Evolutionary conservation across 345 rosid species (phyloP).

Genomic region (Alliaria petiolata): DNA sequence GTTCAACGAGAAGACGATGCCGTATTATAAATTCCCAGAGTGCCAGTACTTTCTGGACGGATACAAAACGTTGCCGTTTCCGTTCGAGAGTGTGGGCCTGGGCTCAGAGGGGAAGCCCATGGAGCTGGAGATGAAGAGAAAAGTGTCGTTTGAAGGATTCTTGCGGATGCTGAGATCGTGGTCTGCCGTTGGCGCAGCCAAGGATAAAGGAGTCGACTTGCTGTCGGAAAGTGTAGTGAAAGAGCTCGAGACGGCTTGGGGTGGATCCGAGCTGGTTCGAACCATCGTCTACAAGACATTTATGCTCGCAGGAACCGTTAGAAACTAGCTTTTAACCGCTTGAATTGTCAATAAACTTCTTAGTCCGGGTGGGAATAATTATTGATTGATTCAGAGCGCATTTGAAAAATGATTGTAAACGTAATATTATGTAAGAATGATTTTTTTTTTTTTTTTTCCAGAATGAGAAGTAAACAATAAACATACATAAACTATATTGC

Average conservation of each 20-base stretch:
- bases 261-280: constrained; percentile 44
- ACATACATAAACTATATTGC: no score
- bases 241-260: constrained; percentile 59
- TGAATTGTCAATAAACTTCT: no score
- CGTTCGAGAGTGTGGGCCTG: constrained; percentile 53
- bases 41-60: constrained; percentile 27
- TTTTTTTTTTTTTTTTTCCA: no score
- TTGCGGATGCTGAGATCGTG: constrained; percentile 43
- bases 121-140: constrained; percentile 44
- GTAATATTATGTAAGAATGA: no score
- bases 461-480: no score
- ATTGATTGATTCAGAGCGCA: no score
- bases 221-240: constrained; percentile 41
- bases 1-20: constrained; percentile 41
- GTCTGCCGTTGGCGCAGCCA: constrained; percentile 49
- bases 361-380: no score
- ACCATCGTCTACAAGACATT: constrained; percentile 44
- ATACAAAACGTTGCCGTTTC: constrained; percentile 56
- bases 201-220: constrained; percentile 57
- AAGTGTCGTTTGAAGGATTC: constrained; percentile 48
- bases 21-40: constrained; percentile 39
- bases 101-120: constrained; percentile 56
- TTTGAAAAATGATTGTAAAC: no score
- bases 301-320: constrained; percentile 48
- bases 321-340: no score